Conservation (phyloP, 805 yeast genomes). For the Ogataea glucozyma region DNA sequence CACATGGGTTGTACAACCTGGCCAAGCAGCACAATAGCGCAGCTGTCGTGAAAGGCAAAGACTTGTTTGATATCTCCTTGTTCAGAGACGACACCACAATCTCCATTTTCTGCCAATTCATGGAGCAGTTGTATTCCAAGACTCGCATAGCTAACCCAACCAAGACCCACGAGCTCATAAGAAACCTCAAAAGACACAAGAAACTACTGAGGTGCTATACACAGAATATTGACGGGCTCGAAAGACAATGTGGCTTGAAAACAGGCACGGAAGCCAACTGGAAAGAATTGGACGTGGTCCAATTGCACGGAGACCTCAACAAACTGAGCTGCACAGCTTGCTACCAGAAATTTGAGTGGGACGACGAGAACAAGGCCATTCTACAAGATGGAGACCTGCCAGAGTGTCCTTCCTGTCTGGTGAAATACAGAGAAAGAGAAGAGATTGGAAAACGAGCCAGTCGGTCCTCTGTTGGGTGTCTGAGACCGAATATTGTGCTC, state of each 20-base stretch:
- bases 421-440: conserved; percentile 54
- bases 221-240: conserved; percentile 92
- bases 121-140: conserved; percentile 73
- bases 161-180: conserved; percentile 76
- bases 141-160: conserved; percentile 76
- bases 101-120: conserved; percentile 80
- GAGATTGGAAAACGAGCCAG: conserved; percentile 72
- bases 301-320: conserved; percentile 87
- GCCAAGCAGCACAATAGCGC: conserved; percentile 54
- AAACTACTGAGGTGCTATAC: conserved; percentile 86
- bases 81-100: conserved; percentile 69
- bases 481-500: conserved; percentile 87
- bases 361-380: conserved; percentile 43
- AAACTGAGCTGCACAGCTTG: conserved; percentile 76
- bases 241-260: conserved; percentile 60
- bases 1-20: conserved; percentile 77
- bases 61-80: conserved; percentile 82
- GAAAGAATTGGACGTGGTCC: conserved; percentile 76
- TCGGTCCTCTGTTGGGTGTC: conserved; percentile 68
- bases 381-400: conserved; percentile 70
- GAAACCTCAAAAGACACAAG: conserved; percentile 55
- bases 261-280: conserved; percentile 66
- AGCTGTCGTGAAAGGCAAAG: conserved; percentile 78
- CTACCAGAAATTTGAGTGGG: conserved; percentile 61
- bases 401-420: conserved; percentile 70